Evolutionary conservation across 768 basidiomycete genomes (phyloP).

Genomic region (Trametes gibbosa): DNA sequence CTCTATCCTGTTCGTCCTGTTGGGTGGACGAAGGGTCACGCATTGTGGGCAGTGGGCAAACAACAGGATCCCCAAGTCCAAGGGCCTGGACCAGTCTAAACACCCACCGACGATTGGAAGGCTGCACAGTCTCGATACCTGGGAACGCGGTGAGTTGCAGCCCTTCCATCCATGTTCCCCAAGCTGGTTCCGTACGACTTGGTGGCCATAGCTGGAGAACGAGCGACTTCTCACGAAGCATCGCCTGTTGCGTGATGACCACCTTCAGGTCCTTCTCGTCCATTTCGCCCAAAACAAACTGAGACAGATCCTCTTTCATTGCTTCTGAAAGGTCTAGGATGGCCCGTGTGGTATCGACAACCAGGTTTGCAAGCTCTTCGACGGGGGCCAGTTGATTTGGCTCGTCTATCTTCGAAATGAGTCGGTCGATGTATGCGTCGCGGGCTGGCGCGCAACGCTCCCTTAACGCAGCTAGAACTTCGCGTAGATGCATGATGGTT

Average conservation of each 20-base stretch:
- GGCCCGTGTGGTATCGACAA: conserved; percentile 46
- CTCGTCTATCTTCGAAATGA: conserved; percentile 38
- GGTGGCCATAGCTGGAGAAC: conserved; percentile 51
- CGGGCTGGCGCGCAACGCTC: conserved; percentile 67
- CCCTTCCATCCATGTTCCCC: conserved; percentile 25
- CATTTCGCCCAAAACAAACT: conserved; percentile 64
- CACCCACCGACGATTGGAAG: conserved; percentile 19
- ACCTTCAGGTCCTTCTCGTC: conserved; percentile 55
- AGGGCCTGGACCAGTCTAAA: conserved; percentile 27
- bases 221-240: conserved; percentile 49
- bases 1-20: neutral
- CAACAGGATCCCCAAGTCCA: conserved; percentile 22
- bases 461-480: conserved; percentile 49
- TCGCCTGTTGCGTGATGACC: conserved; percentile 52
- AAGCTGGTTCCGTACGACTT: conserved; percentile 30
- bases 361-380: conserved; percentile 41
- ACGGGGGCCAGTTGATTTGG: conserved; percentile 26
- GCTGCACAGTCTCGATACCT: conserved; percentile 3
- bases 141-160: conserved; percentile 4
- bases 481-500: conserved; percentile 50
- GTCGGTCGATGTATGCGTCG: conserved; percentile 50
- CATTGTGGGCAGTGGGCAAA: conserved; percentile 24
- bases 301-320: conserved; percentile 71
- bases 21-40: neutral
- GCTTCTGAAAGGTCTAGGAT: conserved; percentile 52